phyloP scores from a whole-genome alignment of 1,284 basidiomycete genomes.

The Boletus albobrunnescens region DNA sequence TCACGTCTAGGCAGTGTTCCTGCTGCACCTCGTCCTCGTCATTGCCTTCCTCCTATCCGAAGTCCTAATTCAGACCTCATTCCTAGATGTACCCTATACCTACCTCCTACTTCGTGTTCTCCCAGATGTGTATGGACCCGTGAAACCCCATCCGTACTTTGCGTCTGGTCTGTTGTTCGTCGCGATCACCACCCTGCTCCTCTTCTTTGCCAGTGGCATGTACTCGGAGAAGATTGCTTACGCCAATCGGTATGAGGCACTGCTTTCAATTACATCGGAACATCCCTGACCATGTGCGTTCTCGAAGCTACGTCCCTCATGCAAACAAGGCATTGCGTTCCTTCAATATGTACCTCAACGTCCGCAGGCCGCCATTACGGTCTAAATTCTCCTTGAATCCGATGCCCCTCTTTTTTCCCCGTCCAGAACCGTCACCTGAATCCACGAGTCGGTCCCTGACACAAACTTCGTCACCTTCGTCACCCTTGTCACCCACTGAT shows the following conservation, averaged over 20 bases:
- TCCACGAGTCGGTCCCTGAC: constrained; percentile 19
- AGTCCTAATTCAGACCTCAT: constrained; percentile 65
- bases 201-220: constrained; percentile 97
- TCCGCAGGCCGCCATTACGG: constrained; percentile 69
- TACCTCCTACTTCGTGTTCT: constrained; percentile 46
- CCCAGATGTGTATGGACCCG: constrained; percentile 47
- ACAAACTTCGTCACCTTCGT: constrained; percentile 29
- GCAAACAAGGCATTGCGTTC: constrained; percentile 88
- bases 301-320: constrained; percentile 87
- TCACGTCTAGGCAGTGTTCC: constrained; percentile 56
- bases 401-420: constrained; percentile 60
- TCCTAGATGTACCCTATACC: constrained; percentile 63
- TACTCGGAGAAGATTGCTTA: constrained; percentile 96
- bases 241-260: constrained; percentile 79
- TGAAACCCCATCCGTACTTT: constrained; percentile 63
- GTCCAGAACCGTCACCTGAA: constrained; percentile 33
- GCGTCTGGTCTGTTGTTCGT: constrained; percentile 78
- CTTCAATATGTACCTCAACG: constrained; percentile 97
- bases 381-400: constrained; percentile 63
- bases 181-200: constrained; percentile 81
- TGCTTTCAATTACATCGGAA: constrained; percentile 10
- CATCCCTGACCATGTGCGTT: constrained; percentile 14
- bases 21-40: constrained; percentile 62
- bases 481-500: constrained; percentile 31
- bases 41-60: constrained; percentile 73